Percentiles rank a stretch among this genome's conserved stretches.
Evolutionary conservation across 352 stramenopile genomes (phyloP).

Genomic region (Phytopythium ostracodes): DNA sequence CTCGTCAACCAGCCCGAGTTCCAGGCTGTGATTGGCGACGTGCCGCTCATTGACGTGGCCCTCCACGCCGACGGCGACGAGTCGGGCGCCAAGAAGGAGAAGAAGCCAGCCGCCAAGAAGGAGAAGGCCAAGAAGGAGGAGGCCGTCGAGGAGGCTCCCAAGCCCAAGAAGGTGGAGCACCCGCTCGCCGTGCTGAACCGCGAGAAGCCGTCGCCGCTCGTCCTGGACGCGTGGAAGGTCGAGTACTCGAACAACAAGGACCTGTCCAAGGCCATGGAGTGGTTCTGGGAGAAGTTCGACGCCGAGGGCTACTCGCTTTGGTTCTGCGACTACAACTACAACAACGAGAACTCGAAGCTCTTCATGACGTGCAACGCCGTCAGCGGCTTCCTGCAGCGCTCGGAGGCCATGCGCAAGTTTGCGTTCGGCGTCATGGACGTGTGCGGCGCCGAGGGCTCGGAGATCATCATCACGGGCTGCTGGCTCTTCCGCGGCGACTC

Average conservation of each 20-base stretch:
- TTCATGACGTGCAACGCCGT: constrained; percentile 95
- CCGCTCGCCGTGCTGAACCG: constrained; percentile 87
- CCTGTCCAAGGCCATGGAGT: constrained; percentile 84
- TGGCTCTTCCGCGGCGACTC: constrained; percentile 90
- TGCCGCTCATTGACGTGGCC: constrained; percentile 77
- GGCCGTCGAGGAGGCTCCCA: constrained; percentile 30
- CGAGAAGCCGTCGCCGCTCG: constrained; percentile 70
- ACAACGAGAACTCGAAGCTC: constrained; percentile 90
- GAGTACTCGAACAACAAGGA: constrained; percentile 88
- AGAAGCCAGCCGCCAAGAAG: constrained; percentile 40
- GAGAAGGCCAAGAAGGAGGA: constrained; percentile 37
- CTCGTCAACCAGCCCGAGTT: constrained; percentile 94
- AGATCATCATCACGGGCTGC: constrained; percentile 88
- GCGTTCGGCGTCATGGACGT: constrained; percentile 88
- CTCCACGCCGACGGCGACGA: constrained; percentile 61
- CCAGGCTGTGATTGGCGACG: constrained; percentile 87
- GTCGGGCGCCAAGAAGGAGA: constrained; percentile 22
- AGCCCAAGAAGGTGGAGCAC: constrained; percentile 82
- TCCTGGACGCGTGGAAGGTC: constrained; percentile 91
- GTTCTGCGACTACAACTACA: constrained; percentile 93
- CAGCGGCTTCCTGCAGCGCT: constrained; percentile 90
- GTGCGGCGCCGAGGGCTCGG: constrained; percentile 45
- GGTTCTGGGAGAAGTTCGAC: constrained; percentile 91
- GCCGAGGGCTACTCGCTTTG: constrained; percentile 88
- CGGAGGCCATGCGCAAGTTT: constrained; percentile 91